Conservation (phyloP, 345 rosid species). For the Eucalyptus marginata region DNA sequence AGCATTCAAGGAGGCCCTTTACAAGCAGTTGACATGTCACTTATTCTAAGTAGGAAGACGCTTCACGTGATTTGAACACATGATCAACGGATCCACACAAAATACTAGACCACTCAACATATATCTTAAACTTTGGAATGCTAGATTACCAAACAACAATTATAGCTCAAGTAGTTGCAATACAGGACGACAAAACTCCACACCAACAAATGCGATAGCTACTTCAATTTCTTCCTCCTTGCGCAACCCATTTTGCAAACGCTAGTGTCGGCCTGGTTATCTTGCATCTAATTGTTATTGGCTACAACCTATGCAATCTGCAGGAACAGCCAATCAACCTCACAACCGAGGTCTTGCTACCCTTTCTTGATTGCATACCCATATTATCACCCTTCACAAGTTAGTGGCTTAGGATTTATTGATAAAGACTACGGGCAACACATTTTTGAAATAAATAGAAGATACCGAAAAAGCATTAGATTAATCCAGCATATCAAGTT, state of each 20-base stretch:
- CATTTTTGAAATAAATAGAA: neutral
- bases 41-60: too few species aligned
- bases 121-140: neutral
- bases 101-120: too few species aligned
- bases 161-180: too few species aligned
- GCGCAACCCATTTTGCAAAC: neutral
- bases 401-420: neutral
- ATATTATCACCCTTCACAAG: neutral
- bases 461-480: rapidly evolving
- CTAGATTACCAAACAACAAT: neutral
- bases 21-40: too few species aligned
- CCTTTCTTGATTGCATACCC: neutral
- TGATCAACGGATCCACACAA: neutral
- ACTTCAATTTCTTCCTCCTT: neutral
- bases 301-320: neutral
- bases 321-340: neutral
- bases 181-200: neutral
- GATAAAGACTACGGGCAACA: rapidly evolving
- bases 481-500: too few species aligned
- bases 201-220: neutral
- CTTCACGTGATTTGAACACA: neutral
- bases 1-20: neutral
- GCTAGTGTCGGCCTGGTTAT: neutral
- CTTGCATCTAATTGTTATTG: neutral
- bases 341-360: neutral